A percentile compares a stretch with the other conserved stretches of the same genome.
Evolutionary conservation across 2,329 filamentous ascomycete genomes (phyloP).

Genomic region (Teratosphaeria zuluensis): DNA sequence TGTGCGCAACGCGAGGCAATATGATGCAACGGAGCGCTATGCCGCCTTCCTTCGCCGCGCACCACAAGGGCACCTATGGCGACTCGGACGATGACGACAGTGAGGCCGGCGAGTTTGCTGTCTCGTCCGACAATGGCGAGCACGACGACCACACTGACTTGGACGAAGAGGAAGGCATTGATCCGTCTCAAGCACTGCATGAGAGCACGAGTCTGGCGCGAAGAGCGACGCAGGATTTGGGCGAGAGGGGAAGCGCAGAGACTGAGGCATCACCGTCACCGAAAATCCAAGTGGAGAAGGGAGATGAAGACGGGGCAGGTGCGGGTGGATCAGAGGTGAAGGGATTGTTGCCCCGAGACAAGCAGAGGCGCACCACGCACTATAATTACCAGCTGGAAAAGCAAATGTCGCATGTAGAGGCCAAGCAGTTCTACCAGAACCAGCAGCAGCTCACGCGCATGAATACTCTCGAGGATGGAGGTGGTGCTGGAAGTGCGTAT

Average conservation of each 20-base stretch:
- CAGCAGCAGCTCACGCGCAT: conserved; percentile 48
- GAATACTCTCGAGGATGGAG: conserved; percentile 38
- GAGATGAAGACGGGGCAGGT: not conserved
- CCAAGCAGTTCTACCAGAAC: conserved; percentile 90
- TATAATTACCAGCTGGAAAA: conserved; percentile 93
- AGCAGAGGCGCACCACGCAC: conserved; percentile 65
- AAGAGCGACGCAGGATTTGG: conserved; percentile 17
- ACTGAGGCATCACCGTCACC: not conserved
- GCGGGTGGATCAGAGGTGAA: conserved; percentile 5
- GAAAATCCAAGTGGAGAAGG: conserved; percentile 1
- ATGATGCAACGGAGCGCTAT: conserved; percentile 23
- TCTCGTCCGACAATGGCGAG: conserved; percentile 10
- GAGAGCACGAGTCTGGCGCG: conserved; percentile 17
- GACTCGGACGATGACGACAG: conserved; percentile 16
- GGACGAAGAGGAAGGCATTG: conserved; percentile 6
- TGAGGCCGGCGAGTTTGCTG: conserved; percentile 13
- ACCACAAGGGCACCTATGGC: conserved; percentile 6
- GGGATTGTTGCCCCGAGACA: conserved; percentile 38
- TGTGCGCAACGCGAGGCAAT: not conserved
- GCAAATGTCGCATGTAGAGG: conserved; percentile 86
- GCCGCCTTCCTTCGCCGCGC: conserved; percentile 16
- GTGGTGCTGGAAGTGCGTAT: conserved; percentile 13
- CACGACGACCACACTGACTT: conserved; percentile 10
- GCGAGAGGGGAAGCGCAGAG: not conserved
- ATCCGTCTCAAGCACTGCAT: conserved; percentile 9